Base-by-base conservation (phyloP, 2,329 filamentous ascomycete species). In the Apiospora koreana region DNA sequence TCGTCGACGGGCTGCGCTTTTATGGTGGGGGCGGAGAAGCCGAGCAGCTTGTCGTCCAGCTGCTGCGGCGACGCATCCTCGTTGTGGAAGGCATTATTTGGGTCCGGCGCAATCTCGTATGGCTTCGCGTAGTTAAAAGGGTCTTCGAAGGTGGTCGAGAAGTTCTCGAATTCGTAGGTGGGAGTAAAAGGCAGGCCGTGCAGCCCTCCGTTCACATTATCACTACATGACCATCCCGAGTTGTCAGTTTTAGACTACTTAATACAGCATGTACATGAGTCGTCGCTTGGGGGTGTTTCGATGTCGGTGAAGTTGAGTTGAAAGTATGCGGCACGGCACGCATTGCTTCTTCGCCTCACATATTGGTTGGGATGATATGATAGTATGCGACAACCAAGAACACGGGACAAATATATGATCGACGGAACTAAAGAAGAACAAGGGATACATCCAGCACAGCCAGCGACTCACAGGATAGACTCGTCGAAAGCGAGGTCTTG, bases 31-130 rank as follows among this genome's bases (percentile, higher is more conserved):
- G 89, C 83, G 0, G 90, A 91, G 81, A 95, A 94, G 76, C 91
- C 89, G n/a, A 95, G 86, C 31, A 94, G 86, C 80, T 94, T 92
- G 76, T 90, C 89, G 76, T 91, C 89, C 21, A 88, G 86, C 73
- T 90, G 87, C 72, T 87, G 85, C 31, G 86, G 85, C 16, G 87
- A 87, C 1, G 84, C 81, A 45, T 83, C 83, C 73, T 87, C 81
- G 74, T 77, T 75, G 70, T 76, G 75, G 69, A 79, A 79, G 69
- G 84, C 78, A 70, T 82, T 83, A 77, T 87, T 83, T 69, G 76
- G 79, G 69, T 81, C 81, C 64, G 83, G 81, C 21, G 81, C 79
- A 62, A 81, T 80, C 66, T 86, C 84, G 77, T 85, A 86, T 21
- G 83, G 81, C 50, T 84, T 79, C 12, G 87, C 85, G 77, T 89